Conservation (phyloP, 148 eudicot species). For the Vaccinium macrocarpon region DNA sequence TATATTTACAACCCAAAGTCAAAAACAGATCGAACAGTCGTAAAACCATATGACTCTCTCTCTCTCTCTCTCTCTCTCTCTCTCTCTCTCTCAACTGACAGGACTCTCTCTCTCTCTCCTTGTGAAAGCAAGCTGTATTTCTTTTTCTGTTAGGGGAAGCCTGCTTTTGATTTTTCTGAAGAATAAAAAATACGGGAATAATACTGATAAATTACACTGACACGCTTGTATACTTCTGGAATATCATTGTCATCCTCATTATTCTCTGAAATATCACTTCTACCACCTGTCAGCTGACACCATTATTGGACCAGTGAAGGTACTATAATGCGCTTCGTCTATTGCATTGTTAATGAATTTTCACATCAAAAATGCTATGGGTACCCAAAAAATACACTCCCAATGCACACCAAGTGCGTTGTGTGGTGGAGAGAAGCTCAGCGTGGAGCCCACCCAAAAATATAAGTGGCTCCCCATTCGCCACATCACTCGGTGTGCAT, state of each 20-base stretch:
- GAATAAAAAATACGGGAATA: neutral
- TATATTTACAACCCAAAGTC: neutral
- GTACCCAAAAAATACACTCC: too few relatives aligned
- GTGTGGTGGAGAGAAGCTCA: too few relatives aligned
- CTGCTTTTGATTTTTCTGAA: neutral
- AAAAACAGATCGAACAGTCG: conserved; percentile 14
- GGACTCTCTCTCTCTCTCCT: neutral
- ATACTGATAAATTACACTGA: neutral
- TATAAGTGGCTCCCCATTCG: too few relatives aligned
- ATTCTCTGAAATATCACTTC: neutral
- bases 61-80: neutral
- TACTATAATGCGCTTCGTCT: neutral
- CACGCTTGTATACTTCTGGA: neutral
- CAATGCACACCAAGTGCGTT: too few relatives aligned
- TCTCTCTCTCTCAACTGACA: neutral
- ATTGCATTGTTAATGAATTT: neutral
- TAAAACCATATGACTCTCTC: conserved; percentile 8
- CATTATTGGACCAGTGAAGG: neutral
- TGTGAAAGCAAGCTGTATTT: neutral
- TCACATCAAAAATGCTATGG: too few relatives aligned
- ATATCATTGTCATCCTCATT: neutral
- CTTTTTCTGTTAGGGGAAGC: neutral
- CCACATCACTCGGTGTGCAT: too few relatives aligned
- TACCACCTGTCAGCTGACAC: neutral
- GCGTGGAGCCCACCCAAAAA: too few relatives aligned